phyloP scores from a whole-genome alignment of 768 basidiomycete species.

The Suillus fuscotomentosus region DNA sequence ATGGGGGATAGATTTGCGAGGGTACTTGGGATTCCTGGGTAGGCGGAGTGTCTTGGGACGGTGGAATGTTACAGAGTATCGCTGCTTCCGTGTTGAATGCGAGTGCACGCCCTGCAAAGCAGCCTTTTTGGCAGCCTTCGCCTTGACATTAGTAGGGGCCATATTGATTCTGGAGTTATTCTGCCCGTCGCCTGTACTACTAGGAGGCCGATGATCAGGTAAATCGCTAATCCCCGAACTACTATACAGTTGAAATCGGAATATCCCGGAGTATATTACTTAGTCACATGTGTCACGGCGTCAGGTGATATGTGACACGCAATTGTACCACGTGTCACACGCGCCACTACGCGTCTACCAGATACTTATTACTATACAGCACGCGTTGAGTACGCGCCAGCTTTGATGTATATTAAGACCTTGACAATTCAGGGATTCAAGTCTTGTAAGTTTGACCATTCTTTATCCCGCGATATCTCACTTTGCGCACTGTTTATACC shows the following conservation, averaged over 20 bases:
- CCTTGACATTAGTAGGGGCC: slow-evolving; percentile 53
- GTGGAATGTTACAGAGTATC: slow-evolving; percentile 89
- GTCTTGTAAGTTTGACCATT: slow-evolving; percentile 63
- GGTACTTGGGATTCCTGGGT: slow-evolving; percentile 84
- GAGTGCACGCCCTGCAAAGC: slow-evolving; percentile 85
- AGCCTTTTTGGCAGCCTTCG: slow-evolving; percentile 95
- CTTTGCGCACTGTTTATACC: slow-evolving; percentile 11
- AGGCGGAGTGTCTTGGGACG: slow-evolving; percentile 92
- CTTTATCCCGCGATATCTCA: neutral
- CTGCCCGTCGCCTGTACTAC: neutral
- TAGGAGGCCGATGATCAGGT: slow-evolving; percentile 1
- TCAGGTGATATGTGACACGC: slow-evolving; percentile 1
- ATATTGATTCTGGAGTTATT: slow-evolving; percentile 3
- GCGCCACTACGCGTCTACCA: neutral
- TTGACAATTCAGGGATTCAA: slow-evolving; percentile 96
- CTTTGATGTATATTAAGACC: slow-evolving; percentile 79
- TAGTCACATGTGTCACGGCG: neutral
- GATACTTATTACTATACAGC: neutral
- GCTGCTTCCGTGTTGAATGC: slow-evolving; percentile 75
- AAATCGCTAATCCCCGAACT: neutral
- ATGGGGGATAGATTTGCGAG: slow-evolving; percentile 92
- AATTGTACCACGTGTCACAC: neutral
- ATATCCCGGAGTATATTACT: neutral
- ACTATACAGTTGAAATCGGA: neutral
- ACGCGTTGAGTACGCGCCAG: neutral